Base-by-base conservation (phyloP, 2,329 filamentous ascomycete species). In the Penicillium sp. region DNA sequence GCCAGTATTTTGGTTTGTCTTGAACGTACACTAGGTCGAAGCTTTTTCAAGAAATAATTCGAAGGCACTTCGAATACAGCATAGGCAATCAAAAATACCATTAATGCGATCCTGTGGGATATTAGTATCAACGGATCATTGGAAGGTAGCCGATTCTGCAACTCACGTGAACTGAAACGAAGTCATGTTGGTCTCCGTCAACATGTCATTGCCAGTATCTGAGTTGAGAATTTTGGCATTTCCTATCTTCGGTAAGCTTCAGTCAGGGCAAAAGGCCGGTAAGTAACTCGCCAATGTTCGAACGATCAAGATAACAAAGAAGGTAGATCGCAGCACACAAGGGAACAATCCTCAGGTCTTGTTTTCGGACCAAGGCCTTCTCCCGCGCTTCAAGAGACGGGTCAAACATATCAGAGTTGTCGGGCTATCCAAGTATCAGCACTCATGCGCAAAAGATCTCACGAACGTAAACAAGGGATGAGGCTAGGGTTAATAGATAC, bases 161-260 rank as follows among this genome's bases (percentile, higher is more conserved):
- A n/a, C n/a, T 54, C 58, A 77, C 74, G 82, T 82, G 72, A 85
- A 90, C 64, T 88, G 78, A 65, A 81, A 77, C 48, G 81, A 77
- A 1, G 81, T 83, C 82, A 89, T 87, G 58, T 78, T 61, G 1
- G 86, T 86, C 64, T 84, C 80, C 16, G 79, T 76, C 34, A 88
- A 79, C 60, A 90, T 80, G 71, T 88, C 85, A 67, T 89, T 76
- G 43, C 78, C 69, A 0, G 81, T 81, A 10, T 82, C 77, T 18
- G 80, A 74, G 66, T 90, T 89, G 57, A 89, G 77, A 24, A 88
- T 83, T 70, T 84, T 86, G 40, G 86, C 85, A 67, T 88, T 88
- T 53, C 78, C 72, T 74, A 6, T 22, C 10, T 24, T 5, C 21
- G 2, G 36, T 68, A 31, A 66, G 54, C 21, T 52, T 22, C 32